phyloP scores from a whole-genome alignment of 371 early-diverging fungal species.

The Funneliformis caledonium region DNA sequence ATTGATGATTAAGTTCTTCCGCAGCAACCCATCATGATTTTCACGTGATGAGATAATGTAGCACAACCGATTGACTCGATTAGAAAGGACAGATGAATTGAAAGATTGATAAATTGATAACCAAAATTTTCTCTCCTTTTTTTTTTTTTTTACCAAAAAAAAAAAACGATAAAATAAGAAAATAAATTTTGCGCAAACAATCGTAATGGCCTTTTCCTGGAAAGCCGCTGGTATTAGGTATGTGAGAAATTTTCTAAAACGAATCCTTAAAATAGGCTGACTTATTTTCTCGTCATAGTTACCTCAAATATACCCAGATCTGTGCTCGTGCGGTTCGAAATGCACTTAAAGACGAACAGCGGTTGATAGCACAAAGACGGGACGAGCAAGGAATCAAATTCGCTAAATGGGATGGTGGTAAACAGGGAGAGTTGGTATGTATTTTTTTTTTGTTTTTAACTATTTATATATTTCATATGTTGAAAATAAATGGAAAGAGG shows the following conservation, averaged over 20 bases:
- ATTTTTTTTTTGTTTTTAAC: neutral
- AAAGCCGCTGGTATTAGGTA: constrained; percentile 68
- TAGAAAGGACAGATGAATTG: neutral
- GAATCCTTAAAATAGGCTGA: neutral
- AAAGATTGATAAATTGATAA: too few relatives aligned
- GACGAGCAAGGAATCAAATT: constrained; percentile 78
- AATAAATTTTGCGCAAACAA: neutral
- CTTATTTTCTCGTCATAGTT: constrained; percentile 53
- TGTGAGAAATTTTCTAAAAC: constrained; percentile 29
- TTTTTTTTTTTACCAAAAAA: neutral
- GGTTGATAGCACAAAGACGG: constrained; percentile 70
- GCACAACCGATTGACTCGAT: too few relatives aligned
- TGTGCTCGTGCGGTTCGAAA: constrained; percentile 86
- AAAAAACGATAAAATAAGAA: neutral
- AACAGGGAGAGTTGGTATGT: constrained; percentile 67
- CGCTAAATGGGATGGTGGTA: constrained; percentile 85
- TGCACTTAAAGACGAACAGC: constrained; percentile 79
- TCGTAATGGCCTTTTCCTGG: constrained; percentile 62
- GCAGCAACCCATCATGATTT: too few relatives aligned
- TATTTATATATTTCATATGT: neutral
- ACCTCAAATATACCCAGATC: constrained; percentile 87
- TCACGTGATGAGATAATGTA: too few relatives aligned
- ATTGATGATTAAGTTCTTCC: too few relatives aligned
- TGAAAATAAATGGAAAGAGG: too few relatives aligned
- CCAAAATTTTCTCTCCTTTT: too few relatives aligned